Evolutionary conservation across 148 eudicot species (phyloP).

Genomic region (Polygonum maritimum): DNA sequence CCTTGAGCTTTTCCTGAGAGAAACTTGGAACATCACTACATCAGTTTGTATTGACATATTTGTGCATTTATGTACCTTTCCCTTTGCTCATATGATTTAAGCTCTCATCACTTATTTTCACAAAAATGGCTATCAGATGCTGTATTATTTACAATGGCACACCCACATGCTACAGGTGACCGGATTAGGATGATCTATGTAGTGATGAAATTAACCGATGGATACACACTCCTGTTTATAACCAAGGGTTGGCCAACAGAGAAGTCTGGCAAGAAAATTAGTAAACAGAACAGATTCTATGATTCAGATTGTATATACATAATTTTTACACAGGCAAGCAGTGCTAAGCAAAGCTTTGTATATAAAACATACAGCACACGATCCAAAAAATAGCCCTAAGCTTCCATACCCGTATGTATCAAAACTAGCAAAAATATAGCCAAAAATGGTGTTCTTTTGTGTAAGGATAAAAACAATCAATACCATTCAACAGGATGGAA

Average conservation of each 20-base stretch:
- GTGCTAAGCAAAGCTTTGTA: neutral
- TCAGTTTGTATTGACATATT: neutral
- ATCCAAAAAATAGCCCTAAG: neutral
- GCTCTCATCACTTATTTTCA: neutral
- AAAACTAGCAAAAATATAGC: constrained; percentile 2
- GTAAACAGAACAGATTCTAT: no score
- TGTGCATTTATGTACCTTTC: neutral
- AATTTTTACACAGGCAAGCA: neutral
- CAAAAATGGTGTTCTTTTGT: neutral
- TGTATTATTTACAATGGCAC: neutral
- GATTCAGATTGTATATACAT: constrained; percentile 10
- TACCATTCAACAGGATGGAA: neutral
- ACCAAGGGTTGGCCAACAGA: no score
- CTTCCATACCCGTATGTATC: neutral
- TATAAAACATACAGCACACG: neutral
- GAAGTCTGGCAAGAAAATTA: no score
- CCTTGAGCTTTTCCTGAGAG: no score
- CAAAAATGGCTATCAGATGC: neutral
- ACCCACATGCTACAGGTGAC: neutral
- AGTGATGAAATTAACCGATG: no score
- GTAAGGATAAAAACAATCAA: neutral
- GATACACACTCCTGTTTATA: no score
- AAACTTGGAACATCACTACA: neutral
- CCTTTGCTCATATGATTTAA: neutral
- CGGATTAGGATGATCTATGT: no score